Conservation (phyloP, 148 eudicot genomes). For the Rhododendron ferrugineum region DNA sequence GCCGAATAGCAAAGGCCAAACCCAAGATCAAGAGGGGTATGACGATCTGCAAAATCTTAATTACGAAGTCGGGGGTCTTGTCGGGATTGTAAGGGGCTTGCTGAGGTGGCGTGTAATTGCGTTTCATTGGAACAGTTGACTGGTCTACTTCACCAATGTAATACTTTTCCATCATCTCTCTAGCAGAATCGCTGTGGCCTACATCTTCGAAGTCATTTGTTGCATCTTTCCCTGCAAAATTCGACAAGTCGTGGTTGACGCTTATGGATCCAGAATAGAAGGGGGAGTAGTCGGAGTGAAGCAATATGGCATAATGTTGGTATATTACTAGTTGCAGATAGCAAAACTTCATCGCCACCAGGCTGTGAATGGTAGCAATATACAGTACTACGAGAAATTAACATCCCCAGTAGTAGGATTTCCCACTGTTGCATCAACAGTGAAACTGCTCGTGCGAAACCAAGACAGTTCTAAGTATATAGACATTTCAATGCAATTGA, state of each 20-base stretch:
- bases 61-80: conserved; percentile 54
- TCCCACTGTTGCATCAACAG: background rate
- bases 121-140: conserved; percentile 48
- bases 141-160: conserved; percentile 56
- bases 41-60: conserved; percentile 71
- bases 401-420: background rate
- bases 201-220: conserved; percentile 81
- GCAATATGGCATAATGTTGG: background rate
- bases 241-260: background rate
- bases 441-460: background rate
- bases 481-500: background rate
- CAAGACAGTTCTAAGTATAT: background rate
- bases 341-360: conserved; percentile 89
- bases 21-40: conserved; percentile 70
- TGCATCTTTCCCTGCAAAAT: conserved; percentile 68
- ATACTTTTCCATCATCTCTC: conserved; percentile 61
- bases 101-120: conserved; percentile 38
- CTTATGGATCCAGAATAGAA: background rate
- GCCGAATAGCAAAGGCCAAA: conserved; percentile 54
- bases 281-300: background rate
- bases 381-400: background rate
- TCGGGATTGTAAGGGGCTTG: conserved; percentile 49
- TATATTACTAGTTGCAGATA: conserved; percentile 72
- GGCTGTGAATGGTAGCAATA: conserved; percentile 19
- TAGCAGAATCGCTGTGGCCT: conserved; percentile 74